Evolutionary conservation across 441 rosid genomes (phyloP).

Genomic region (Aleurites moluccanus): DNA sequence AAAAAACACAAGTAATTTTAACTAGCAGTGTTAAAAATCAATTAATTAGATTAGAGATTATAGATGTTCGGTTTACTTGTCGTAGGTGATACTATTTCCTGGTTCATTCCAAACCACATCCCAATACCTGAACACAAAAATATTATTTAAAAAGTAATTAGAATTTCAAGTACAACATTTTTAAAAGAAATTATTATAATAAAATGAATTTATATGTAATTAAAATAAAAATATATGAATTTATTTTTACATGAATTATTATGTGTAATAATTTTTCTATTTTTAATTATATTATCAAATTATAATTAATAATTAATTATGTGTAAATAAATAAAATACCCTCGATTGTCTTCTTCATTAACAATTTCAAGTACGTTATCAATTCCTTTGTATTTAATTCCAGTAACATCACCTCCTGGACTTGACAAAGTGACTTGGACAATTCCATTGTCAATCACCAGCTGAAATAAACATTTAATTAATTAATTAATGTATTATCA

Average conservation of each 20-base stretch:
- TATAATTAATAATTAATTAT: background rate
- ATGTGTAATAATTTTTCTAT: no score
- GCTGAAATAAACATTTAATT: constrained; percentile 33
- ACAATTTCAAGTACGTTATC: constrained; percentile 44
- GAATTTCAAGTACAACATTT: background rate
- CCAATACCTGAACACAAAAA: constrained; percentile 43
- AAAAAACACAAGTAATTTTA: no score
- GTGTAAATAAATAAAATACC: constrained; percentile 30
- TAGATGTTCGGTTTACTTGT: constrained; percentile 53
- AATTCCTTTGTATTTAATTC: constrained; percentile 46
- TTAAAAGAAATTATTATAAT: no score
- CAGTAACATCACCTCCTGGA: constrained; percentile 50
- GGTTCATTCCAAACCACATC: constrained; percentile 57
- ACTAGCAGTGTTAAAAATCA: no score
- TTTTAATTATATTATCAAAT: background rate
- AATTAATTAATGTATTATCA: no score
- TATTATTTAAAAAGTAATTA: background rate
- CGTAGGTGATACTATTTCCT: constrained; percentile 19
- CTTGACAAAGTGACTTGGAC: constrained; percentile 42
- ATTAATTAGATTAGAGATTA: background rate
- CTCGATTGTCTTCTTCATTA: constrained; percentile 35
- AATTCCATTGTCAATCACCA: constrained; percentile 55
- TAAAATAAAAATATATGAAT: no score
- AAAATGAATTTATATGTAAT: no score
- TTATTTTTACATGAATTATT: no score